phyloP scores from a whole-genome alignment of 305 asterid species.

The Petunia hybrid region DNA sequence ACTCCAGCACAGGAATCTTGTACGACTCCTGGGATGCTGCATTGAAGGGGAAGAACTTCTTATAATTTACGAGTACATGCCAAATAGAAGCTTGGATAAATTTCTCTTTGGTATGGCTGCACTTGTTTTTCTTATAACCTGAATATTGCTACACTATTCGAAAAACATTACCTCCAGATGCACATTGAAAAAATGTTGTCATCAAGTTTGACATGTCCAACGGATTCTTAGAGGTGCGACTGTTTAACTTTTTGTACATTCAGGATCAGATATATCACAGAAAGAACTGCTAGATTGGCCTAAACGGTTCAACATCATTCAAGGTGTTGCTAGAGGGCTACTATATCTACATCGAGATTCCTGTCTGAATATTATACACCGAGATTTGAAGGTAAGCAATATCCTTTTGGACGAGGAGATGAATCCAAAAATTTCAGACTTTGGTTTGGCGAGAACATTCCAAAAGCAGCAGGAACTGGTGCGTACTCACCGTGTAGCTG shows the following conservation, averaged over 20 bases:
- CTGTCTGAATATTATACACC: constrained; percentile 38
- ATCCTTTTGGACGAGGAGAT: constrained; percentile 41
- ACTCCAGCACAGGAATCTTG: constrained; percentile 46
- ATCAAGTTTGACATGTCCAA: background rate
- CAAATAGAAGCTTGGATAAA: constrained; percentile 41
- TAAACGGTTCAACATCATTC: constrained; percentile 29
- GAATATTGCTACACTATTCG: background rate
- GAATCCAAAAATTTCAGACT: constrained; percentile 48
- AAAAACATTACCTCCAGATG: background rate
- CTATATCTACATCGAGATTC: constrained; percentile 45
- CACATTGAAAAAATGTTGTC: background rate
- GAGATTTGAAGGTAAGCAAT: constrained; percentile 44
- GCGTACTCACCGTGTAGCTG: constrained; percentile 37
- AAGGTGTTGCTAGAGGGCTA: constrained; percentile 42
- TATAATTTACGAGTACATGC: constrained; percentile 42
- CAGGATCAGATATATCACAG: constrained; percentile 18
- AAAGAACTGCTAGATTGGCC: constrained; percentile 34
- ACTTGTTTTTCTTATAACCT: background rate
- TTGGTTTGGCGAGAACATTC: constrained; percentile 43
- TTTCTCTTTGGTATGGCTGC: constrained; percentile 36
- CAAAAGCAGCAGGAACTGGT: constrained; percentile 34
- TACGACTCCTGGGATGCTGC: constrained; percentile 44
- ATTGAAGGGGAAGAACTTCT: constrained; percentile 38
- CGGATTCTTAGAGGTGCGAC: background rate
- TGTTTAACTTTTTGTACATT: background rate